Conservation (phyloP, 1,139 yeast genomes). For the Yamadazyma triangularis region DNA sequence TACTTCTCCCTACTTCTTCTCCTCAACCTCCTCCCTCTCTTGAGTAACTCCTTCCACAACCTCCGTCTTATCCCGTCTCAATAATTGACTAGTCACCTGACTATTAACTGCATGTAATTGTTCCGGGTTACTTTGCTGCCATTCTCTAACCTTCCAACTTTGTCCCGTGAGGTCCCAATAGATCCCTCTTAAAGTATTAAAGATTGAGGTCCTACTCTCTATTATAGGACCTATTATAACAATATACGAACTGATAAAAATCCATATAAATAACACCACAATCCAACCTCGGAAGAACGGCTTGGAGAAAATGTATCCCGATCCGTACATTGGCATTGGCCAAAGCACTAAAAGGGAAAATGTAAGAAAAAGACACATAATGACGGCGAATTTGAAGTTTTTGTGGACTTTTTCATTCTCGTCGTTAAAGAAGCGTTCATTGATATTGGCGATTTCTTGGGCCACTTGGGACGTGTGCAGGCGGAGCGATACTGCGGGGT, state of each 20-base stretch:
- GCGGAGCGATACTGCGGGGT: no score
- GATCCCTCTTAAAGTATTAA: slow-evolving; percentile 62
- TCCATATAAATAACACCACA: slow-evolving; percentile 69
- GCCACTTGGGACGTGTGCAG: slow-evolving; percentile 39
- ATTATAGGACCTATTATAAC: slow-evolving; percentile 60
- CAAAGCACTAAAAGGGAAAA: slow-evolving; percentile 61
- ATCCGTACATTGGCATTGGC: slow-evolving; percentile 91
- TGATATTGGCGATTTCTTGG: slow-evolving; percentile 34
- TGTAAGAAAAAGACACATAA: slow-evolving; percentile 53
- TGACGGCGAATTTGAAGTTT: slow-evolving; percentile 54
- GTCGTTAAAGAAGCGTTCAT: slow-evolving; percentile 32
- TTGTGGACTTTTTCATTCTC: slow-evolving; percentile 35
- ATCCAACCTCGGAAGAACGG: slow-evolving; percentile 82
- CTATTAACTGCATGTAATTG: slow-evolving; percentile 63
- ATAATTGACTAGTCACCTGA: slow-evolving; percentile 45
- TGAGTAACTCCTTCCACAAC: slow-evolving; percentile 29
- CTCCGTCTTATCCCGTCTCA: slow-evolving; percentile 15
- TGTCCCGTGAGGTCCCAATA: slow-evolving; percentile 85
- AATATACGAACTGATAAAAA: slow-evolving; percentile 51
- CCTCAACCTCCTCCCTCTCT: no score
- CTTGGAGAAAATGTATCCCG: slow-evolving; percentile 65
- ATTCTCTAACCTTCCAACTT: slow-evolving; percentile 59
- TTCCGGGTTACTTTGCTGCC: slow-evolving; percentile 72
- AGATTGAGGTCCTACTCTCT: slow-evolving; percentile 66
- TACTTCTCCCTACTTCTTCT: slow-evolving; percentile 15